Conservation (phyloP, 768 basidiomycete genomes). For the Sporobolomyces pararoseus region DNA sequence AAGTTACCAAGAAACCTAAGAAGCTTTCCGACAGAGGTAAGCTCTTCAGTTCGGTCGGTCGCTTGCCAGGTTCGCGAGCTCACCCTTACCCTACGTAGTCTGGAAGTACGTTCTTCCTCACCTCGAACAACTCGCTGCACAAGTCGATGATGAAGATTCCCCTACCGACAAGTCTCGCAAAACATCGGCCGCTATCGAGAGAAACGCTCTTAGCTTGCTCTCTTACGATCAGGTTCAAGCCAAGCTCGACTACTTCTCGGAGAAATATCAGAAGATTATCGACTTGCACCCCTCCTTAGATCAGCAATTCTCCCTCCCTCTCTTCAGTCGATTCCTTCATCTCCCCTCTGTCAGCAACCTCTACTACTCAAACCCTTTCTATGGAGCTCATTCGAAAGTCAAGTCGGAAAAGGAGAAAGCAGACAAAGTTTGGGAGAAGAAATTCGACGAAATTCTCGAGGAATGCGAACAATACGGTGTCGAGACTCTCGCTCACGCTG, state of each 20-base stretch:
- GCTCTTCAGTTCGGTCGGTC: no score
- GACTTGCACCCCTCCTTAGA: neutral
- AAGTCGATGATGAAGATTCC: neutral
- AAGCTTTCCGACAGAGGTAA: no score
- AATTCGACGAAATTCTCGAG: neutral
- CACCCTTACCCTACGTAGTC: no score
- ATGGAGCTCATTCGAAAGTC: neutral
- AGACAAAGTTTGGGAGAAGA: neutral
- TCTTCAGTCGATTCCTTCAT: neutral
- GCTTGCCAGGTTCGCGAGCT: no score
- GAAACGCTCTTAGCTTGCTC: neutral
- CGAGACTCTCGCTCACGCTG: neutral
- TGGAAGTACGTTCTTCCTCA: constrained; percentile 1
- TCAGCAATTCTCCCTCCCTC: neutral
- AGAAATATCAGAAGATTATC: neutral
- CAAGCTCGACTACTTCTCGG: neutral
- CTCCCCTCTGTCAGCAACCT: neutral
- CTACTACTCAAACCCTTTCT: neutral
- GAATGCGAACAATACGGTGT: neutral
- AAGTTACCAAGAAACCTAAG: neutral
- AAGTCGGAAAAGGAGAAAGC: neutral
- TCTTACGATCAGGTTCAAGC: neutral
- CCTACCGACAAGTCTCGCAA: no score
- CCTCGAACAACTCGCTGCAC: neutral
- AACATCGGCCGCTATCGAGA: neutral